Percentiles rank a stretch among this genome's conserved stretches.
phyloP scores from a whole-genome alignment of 1,139 yeast genomes.

The Sugiyamaella castrensis region DNA sequence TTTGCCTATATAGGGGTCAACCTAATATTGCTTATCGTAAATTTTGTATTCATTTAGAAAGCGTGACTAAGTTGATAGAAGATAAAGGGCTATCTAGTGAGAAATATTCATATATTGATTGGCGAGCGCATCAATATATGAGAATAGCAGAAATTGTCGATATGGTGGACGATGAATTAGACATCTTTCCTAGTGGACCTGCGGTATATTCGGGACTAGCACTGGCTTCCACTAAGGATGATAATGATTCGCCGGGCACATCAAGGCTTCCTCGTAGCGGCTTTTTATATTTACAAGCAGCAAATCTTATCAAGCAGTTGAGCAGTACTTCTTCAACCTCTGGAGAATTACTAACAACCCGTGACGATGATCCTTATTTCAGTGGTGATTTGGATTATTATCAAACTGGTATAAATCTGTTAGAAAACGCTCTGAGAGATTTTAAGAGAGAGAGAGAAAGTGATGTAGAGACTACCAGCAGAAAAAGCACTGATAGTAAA shows the following conservation, averaged over 20 bases:
- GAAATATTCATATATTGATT: conserved; percentile 37
- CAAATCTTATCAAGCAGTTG: conserved; percentile 29
- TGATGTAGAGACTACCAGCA: not conserved
- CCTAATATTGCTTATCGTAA: conserved; percentile 59
- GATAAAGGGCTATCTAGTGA: conserved; percentile 25
- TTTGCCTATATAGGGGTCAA: conserved; percentile 59
- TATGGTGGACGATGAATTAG: conserved; percentile 42
- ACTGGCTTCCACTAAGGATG: not conserved
- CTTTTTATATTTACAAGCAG: conserved; percentile 44
- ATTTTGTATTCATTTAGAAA: conserved; percentile 60
- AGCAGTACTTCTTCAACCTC: not conserved
- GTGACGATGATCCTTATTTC: conserved; percentile 23
- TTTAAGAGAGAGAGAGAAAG: conserved; percentile 4
- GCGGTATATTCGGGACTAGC: not conserved
- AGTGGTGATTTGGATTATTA: conserved; percentile 21
- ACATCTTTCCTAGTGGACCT: conserved; percentile 43
- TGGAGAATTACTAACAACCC: conserved; percentile 12
- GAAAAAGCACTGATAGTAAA: conserved; percentile 1
- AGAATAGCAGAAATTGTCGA: conserved; percentile 60
- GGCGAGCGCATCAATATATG: conserved; percentile 44
- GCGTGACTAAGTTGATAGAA: conserved; percentile 39
- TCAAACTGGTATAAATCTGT: conserved; percentile 30
- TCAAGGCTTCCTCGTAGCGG: conserved; percentile 48
- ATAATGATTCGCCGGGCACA: conserved; percentile 31
- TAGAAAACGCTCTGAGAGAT: conserved; percentile 27